Conservation (phyloP, 2,329 filamentous ascomycete species). For the Myriosclerotinia duriaeana region DNA sequence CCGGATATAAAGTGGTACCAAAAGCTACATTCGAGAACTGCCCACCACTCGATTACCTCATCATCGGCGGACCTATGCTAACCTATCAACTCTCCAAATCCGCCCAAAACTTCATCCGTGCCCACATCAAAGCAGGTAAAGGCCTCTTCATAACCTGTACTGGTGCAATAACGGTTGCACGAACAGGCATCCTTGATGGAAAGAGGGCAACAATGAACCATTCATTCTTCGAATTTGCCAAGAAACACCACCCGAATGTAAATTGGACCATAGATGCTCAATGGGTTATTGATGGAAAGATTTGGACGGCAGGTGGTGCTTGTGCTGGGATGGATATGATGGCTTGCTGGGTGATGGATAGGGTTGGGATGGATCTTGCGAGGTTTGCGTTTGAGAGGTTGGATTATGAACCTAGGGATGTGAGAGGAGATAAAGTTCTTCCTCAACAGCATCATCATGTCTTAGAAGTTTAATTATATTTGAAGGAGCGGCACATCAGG, state of each 20-base stretch:
- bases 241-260: slow-evolving; percentile 43
- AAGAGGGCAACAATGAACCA: slow-evolving; percentile 48
- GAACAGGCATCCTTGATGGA: slow-evolving; percentile 46
- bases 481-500: neutral
- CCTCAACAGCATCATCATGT: slow-evolving; percentile 27
- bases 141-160: slow-evolving; percentile 44
- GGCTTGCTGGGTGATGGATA: slow-evolving; percentile 34
- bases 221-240: slow-evolving; percentile 37
- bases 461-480: neutral
- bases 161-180: slow-evolving; percentile 40
- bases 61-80: slow-evolving; percentile 42
- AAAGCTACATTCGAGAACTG: slow-evolving; percentile 38
- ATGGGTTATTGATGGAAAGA: slow-evolving; percentile 48
- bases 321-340: slow-evolving; percentile 46
- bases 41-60: slow-evolving; percentile 44
- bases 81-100: slow-evolving; percentile 39
- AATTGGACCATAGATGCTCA: slow-evolving; percentile 46
- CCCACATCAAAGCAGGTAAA: slow-evolving; percentile 43
- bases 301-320: slow-evolving; percentile 50
- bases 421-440: slow-evolving; percentile 40
- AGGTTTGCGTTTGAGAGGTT: slow-evolving; percentile 24
- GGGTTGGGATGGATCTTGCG: slow-evolving; percentile 32
- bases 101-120: slow-evolving; percentile 40
- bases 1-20: slow-evolving; percentile 27
- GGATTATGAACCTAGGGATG: slow-evolving; percentile 36